Percentiles rank a stretch among this genome's conserved stretches.
These are phyloP conservation scores for Lecanosticta acicola DNA, from an alignment of 2,329 filamentous ascomycete species.

Conservation along the genomic window DNA sequence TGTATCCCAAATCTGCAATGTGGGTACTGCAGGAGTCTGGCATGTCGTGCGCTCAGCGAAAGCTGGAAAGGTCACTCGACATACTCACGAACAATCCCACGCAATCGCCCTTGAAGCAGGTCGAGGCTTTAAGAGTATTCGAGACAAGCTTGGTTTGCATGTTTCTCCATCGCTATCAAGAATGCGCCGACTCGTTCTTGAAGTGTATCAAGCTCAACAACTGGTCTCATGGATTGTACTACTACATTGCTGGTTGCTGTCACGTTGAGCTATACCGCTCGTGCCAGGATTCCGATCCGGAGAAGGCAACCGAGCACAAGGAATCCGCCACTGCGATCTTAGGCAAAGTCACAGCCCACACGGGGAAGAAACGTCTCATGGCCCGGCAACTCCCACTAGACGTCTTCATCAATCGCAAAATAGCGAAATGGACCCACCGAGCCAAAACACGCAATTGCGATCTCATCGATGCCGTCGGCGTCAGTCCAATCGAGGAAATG, in stretches of 20 bases:
- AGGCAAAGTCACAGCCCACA: conserved; percentile 63
- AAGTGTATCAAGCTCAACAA: conserved; percentile 70
- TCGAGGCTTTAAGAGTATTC: conserved; percentile 78
- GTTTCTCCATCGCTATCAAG: conserved; percentile 70
- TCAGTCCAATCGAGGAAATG: conserved; percentile 83
- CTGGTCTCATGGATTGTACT: conserved; percentile 86
- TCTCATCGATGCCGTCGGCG: conserved; percentile 73
- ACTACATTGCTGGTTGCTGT: conserved; percentile 74
- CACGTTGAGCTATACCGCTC: conserved; percentile 78
- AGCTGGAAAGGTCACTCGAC: conserved; percentile 62
- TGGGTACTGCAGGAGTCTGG: conserved; percentile 88
- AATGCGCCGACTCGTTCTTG: conserved; percentile 69
- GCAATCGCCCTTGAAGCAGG: conserved; percentile 72
- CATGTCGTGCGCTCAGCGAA: conserved; percentile 61
- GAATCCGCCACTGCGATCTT: conserved; percentile 61
- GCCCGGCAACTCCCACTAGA: conserved; percentile 85
- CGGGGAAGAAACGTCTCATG: conserved; percentile 86
- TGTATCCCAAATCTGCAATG: conserved; percentile 75
- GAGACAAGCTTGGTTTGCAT: conserved; percentile 74
- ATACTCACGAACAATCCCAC: conserved; percentile 39
- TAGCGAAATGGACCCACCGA: conserved; percentile 80
- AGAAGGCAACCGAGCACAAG: conserved; percentile 44
- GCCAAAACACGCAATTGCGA: conserved; percentile 61
- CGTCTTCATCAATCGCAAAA: conserved; percentile 73
- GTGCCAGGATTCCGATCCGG: conserved; percentile 41